A percentile compares a stretch with the other conserved stretches of the same genome.
Conservation (phyloP, 2,329 filamentous ascomycete species). For the Neonectria punicea region DNA sequence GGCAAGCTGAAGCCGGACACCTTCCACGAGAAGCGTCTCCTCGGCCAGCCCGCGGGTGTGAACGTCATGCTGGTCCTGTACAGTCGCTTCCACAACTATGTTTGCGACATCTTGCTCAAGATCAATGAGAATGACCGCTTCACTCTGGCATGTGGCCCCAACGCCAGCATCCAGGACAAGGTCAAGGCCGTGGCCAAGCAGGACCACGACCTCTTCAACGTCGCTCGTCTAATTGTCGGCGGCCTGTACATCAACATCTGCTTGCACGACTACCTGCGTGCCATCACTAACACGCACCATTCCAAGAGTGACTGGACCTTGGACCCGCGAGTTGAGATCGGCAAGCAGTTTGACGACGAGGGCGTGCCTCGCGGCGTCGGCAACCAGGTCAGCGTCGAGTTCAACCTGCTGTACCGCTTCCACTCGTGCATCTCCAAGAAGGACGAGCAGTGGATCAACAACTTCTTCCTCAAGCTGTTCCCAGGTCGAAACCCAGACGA, state of each 20-base stretch:
- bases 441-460: background rate
- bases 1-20: conserved; percentile 78
- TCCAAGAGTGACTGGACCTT: conserved; percentile 1
- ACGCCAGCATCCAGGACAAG: conserved; percentile 39
- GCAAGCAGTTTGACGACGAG: conserved; percentile 17
- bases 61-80: conserved; percentile 75
- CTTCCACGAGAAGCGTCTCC: conserved; percentile 72
- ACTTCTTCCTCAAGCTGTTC: conserved; percentile 49
- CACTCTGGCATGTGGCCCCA: conserved; percentile 23
- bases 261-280: background rate
- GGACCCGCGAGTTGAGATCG: conserved; percentile 25
- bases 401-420: background rate
- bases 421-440: background rate
- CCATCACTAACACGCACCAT: background rate
- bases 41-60: conserved; percentile 76
- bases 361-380: background rate
- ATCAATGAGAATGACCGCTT: conserved; percentile 77
- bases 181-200: conserved; percentile 53
- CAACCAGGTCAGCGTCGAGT: conserved; percentile 4
- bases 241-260: conserved; percentile 1
- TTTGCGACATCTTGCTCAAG: conserved; percentile 67
- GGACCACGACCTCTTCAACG: conserved; percentile 67
- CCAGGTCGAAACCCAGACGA: conserved; percentile 49
- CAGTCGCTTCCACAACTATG: conserved; percentile 76
- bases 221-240: conserved; percentile 53